Evolutionary conservation across 148 eudicot genomes (phyloP).

Genomic region (Silene uniflora): DNA sequence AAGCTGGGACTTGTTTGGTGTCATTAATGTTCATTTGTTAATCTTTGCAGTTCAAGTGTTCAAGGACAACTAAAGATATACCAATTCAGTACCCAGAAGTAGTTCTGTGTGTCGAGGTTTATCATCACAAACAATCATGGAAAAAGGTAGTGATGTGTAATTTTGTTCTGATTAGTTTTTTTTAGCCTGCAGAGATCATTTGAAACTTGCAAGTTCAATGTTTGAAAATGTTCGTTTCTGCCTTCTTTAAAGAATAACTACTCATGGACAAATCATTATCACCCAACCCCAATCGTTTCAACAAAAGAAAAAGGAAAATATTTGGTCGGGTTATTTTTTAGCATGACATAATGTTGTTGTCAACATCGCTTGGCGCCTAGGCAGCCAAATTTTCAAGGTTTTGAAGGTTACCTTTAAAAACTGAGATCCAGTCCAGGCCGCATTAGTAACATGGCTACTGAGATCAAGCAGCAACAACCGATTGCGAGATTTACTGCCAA

Average conservation of each 20-base stretch:
- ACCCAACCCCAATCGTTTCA: neutral
- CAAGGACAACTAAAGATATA: slow-evolving; percentile 36
- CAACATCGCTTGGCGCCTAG: neutral
- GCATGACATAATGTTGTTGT: neutral
- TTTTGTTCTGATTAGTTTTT: neutral
- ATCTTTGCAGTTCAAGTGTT: slow-evolving; percentile 43
- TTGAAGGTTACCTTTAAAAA: neutral
- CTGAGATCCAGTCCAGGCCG: too few relatives aligned
- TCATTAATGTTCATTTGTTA: slow-evolving; percentile 10
- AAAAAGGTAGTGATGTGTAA: slow-evolving; percentile 38
- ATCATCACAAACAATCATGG: slow-evolving; percentile 41
- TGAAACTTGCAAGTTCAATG: neutral
- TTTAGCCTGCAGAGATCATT: neutral
- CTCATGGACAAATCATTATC: neutral
- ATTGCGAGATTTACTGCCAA: neutral
- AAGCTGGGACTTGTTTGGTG: neutral
- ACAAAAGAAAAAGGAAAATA: too few relatives aligned
- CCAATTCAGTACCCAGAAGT: slow-evolving; percentile 61
- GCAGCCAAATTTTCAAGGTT: neutral
- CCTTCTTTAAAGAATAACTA: neutral
- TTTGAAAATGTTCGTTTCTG: neutral
- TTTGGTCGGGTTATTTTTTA: neutral
- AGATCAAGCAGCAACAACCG: neutral
- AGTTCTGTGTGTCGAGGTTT: slow-evolving; percentile 70
- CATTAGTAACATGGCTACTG: neutral